These are phyloP conservation scores for Yamadazyma diddensiae DNA, from an alignment of 1,139 yeast genomes.

Conservation along the genomic window DNA sequence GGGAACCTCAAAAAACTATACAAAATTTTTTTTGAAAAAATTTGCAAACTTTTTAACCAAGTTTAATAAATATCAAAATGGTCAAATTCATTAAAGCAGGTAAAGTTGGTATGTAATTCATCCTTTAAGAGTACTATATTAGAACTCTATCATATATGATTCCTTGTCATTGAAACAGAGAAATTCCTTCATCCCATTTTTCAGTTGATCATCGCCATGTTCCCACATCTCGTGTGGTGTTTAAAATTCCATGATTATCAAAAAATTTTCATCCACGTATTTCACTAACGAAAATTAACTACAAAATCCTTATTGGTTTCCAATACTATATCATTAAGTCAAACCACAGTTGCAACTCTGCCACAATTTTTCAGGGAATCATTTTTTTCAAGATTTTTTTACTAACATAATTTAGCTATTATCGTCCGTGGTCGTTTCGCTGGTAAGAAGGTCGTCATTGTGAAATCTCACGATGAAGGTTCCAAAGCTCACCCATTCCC, in stretches of 20 bases:
- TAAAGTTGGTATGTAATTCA: constrained; percentile 86
- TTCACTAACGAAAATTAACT: no score
- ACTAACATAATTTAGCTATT: constrained; percentile 68
- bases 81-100: constrained; percentile 99
- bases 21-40: constrained; percentile 13
- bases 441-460: constrained; percentile 99
- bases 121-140: background rate
- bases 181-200: no score
- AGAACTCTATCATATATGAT: background rate
- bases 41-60: constrained; percentile 13
- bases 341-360: no score
- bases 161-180: background rate
- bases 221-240: no score
- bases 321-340: no score
- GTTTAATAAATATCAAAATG: constrained; percentile 45
- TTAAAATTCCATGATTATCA: no score
- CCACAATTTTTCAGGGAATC: no score
- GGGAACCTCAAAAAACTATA: constrained; percentile 5
- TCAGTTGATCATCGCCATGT: no score
- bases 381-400: no score
- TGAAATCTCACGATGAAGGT: constrained; percentile 98
- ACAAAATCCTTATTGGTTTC: no score
- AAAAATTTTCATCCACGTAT: no score
- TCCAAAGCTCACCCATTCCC: constrained; percentile 99
- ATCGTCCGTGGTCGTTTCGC: constrained; percentile 99